Conservation (phyloP, 768 basidiomycete genomes). For the Trametes cinnabarina region DNA sequence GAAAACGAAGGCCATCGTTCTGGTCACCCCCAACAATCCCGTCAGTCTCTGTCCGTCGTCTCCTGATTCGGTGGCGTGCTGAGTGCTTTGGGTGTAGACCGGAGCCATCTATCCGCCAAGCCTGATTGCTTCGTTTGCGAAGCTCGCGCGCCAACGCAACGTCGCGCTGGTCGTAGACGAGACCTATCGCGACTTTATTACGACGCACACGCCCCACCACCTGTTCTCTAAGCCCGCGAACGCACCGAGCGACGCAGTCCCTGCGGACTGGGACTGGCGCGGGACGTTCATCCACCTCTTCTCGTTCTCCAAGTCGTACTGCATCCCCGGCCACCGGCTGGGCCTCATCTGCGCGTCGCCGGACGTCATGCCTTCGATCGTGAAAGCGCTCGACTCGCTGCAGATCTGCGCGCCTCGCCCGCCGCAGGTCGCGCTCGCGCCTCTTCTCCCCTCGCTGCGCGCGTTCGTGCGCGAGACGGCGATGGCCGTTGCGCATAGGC, state of each 20-base stretch:
- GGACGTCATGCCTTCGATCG: conserved; percentile 47
- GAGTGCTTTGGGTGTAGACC: conserved; percentile 41
- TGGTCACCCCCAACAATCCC: conserved; percentile 79
- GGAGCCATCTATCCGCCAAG: conserved; percentile 64
- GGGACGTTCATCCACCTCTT: conserved; percentile 63
- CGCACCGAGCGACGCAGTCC: neutral
- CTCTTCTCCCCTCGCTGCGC: conserved; percentile 52
- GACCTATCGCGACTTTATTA: conserved; percentile 81
- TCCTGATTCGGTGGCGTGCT: neutral
- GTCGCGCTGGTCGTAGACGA: conserved; percentile 81
- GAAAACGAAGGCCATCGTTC: conserved; percentile 64
- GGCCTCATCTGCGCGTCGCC: conserved; percentile 69
- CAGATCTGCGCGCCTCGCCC: conserved; percentile 79
- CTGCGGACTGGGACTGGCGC: conserved; percentile 49
- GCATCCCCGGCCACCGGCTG: conserved; percentile 79
- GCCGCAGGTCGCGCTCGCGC: conserved; percentile 63
- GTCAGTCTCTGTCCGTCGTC: conserved; percentile 30
- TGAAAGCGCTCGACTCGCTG: conserved; percentile 70
- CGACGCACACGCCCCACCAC: conserved; percentile 47
- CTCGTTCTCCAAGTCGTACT: conserved; percentile 80
- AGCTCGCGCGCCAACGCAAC: conserved; percentile 50
- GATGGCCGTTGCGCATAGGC: conserved; percentile 48
- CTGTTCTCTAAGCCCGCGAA: conserved; percentile 42
- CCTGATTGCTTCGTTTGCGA: conserved; percentile 56
- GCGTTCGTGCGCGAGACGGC: conserved; percentile 52